Base-by-base conservation (phyloP, 345 rosid species). In the Eucalyptus pauciflora region DNA sequence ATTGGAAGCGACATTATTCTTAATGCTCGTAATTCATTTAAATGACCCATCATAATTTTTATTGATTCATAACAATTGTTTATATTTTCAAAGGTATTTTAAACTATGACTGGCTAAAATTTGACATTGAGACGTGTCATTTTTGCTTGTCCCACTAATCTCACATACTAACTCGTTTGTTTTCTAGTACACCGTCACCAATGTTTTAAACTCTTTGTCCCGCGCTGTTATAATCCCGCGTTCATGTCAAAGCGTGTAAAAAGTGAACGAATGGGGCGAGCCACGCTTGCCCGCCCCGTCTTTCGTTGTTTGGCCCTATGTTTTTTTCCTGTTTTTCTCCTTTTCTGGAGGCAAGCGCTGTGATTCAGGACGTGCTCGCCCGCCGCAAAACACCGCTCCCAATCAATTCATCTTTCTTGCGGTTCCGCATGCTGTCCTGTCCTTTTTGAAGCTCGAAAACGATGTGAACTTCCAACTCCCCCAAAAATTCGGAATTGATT, bases 1-100 rank as follows among this genome's bases (percentile, higher is more conserved):
- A 17, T 71, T 10, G 25, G 1, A 1, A 12, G 12, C 0, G 5
- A 18, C 46, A 3, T 71, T 18, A 3, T 71, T 20, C 14, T 3
- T 6, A 3, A 24, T 37, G 46, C 11, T 76, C 3, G 3, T 76
- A 22, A n/a, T n/a, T 10, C 27, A 69, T 17, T 69, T 4, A 33
- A 76, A 41, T 1, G 48, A 41, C 48, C 27, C 48, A 41, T 76
- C 48, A 37, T 0, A 41, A 11, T 4, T 25, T 76, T 76, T 22
- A 4, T 76, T 3, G 29, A 76, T 10, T 20, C 83, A 20, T 20
- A 41, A 10, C 14, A 7, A 37, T 11, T 22, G 5, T 76, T 29
- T 25, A 76, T 41, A 37, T 41, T 20, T 7, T 76, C 24, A 20
- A 41, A 20, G 8, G 27, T 5, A 41, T 20, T 37, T 41, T 7